phyloP scores from a whole-genome alignment of 1,284 basidiomycete species.

The Chalciporus sp. region DNA sequence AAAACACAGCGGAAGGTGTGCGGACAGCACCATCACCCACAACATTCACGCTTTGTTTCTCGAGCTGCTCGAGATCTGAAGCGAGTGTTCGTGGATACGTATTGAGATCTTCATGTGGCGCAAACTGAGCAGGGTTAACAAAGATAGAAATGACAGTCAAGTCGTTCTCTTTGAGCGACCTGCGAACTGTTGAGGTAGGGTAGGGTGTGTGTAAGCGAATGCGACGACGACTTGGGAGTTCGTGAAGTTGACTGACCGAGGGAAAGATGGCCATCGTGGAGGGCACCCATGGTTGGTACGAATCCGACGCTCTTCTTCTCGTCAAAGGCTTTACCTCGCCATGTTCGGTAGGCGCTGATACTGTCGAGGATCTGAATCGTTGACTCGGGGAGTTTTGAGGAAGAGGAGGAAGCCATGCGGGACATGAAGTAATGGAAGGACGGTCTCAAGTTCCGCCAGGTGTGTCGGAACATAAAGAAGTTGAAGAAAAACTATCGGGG shows the following conservation, averaged over 20 bases:
- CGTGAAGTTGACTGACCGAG: constrained; percentile 60
- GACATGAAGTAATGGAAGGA: not conserved
- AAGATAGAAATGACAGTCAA: constrained; percentile 94
- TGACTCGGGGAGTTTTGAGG: constrained; percentile 43
- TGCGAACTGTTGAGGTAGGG: constrained; percentile 48
- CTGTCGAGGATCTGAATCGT: constrained; percentile 79
- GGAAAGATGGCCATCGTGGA: constrained; percentile 91
- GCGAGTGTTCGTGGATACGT: constrained; percentile 89
- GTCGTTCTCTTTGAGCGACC: constrained; percentile 80
- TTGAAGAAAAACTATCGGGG: not conserved
- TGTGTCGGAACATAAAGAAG: constrained; percentile 10
- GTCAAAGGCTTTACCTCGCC: constrained; percentile 70
- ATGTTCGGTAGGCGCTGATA: constrained; percentile 71
- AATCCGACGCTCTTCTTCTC: constrained; percentile 79
- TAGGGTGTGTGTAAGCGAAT: not conserved
- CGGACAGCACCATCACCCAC: constrained; percentile 29
- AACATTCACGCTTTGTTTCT: constrained; percentile 31
- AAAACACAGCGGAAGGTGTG: constrained; percentile 72
- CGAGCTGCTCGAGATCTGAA: constrained; percentile 59
- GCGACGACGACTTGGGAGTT: not conserved
- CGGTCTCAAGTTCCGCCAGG: constrained; percentile 4
- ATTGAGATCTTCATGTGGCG: constrained; percentile 91
- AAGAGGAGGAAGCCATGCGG: constrained; percentile 17
- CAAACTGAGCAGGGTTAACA: constrained; percentile 98
- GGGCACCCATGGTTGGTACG: constrained; percentile 96